Evolutionary conservation across 2,329 filamentous ascomycete genomes (phyloP).

Genomic region (Hirsutella minnesotensis): DNA sequence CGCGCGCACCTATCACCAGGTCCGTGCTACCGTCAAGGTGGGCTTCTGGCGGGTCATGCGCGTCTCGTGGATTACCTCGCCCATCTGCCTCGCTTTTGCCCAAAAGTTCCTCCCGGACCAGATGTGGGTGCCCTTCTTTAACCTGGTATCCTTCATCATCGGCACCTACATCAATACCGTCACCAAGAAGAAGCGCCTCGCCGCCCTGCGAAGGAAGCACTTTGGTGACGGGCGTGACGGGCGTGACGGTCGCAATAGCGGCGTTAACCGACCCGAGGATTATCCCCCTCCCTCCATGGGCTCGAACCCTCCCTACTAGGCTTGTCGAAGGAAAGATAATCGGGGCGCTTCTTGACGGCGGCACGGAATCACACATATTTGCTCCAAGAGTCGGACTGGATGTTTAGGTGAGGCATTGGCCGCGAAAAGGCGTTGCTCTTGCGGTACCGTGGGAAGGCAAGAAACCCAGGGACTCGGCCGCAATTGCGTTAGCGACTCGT

Average conservation of each 20-base stretch:
- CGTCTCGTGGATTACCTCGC: constrained; percentile 93
- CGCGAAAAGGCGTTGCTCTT: background rate
- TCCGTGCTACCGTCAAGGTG: constrained; percentile 85
- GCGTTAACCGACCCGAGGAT: constrained; percentile 33
- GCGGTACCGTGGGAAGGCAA: too few relatives aligned
- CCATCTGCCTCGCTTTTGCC: constrained; percentile 86
- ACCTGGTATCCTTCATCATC: constrained; percentile 88
- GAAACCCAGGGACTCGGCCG: too few relatives aligned
- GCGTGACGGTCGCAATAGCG: constrained; percentile 21
- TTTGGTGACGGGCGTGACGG: constrained; percentile 35
- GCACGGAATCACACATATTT: too few relatives aligned
- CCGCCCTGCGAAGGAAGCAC: constrained; percentile 83
- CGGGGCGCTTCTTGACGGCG: background rate
- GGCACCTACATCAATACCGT: constrained; percentile 98
- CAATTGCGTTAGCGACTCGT: too few relatives aligned
- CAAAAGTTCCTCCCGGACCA: constrained; percentile 97
- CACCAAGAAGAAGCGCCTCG: constrained; percentile 99
- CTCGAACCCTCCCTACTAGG: constrained; percentile 38
- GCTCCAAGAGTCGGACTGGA: too few relatives aligned
- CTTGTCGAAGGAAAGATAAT: background rate
- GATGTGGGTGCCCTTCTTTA: constrained; percentile 99
- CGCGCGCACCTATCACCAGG: constrained; percentile 88
- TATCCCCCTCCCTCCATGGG: constrained; percentile 32
- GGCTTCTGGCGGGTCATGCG: constrained; percentile 99
- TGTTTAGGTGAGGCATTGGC: background rate